Conservation (phyloP, 768 basidiomycete genomes). For the Mycena leptocephala region DNA sequence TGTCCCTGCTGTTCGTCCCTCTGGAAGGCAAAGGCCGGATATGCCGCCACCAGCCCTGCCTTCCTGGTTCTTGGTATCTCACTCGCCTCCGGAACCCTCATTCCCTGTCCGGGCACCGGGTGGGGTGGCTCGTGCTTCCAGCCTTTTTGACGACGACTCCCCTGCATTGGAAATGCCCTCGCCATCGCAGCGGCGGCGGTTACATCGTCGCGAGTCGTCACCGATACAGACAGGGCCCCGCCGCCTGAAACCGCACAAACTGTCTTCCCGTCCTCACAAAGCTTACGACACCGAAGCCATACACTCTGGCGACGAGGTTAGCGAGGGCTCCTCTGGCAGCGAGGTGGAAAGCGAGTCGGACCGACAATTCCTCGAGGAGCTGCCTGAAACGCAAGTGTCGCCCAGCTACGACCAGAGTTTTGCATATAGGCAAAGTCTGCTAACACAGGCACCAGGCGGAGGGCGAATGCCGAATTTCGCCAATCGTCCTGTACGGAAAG, state of each 20-base stretch:
- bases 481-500: conserved; percentile 62
- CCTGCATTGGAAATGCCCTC: conserved; percentile 51
- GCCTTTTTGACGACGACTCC: conserved; percentile 41
- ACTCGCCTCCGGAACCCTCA: conserved; percentile 54
- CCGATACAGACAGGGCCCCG: conserved; percentile 34
- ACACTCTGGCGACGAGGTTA: conserved; percentile 88
- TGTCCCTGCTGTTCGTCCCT: conserved; percentile 42
- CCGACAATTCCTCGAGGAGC: conserved; percentile 74
- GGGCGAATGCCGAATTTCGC: conserved; percentile 69
- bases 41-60: conserved; percentile 57
- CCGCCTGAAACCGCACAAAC: conserved; percentile 29
- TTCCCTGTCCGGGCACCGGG: conserved; percentile 63
- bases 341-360: conserved; percentile 80
- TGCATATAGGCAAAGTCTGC: conserved; percentile 79
- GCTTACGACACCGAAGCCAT: conserved; percentile 79
- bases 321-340: conserved; percentile 71
- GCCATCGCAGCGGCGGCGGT: conserved; percentile 55
- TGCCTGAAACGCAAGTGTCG: conserved; percentile 78
- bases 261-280: conserved; percentile 31
- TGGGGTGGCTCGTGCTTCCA: conserved; percentile 44
- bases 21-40: conserved; percentile 30
- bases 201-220: conserved; percentile 54
- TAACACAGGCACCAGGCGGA: conserved; percentile 75
- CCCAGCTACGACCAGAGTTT: conserved; percentile 82
- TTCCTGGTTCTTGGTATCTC: conserved; percentile 43